These are phyloP conservation scores for Syncephalis plumigaleata DNA, from an alignment of 371 early-diverging fungal genomes.

Conservation along the genomic window DNA sequence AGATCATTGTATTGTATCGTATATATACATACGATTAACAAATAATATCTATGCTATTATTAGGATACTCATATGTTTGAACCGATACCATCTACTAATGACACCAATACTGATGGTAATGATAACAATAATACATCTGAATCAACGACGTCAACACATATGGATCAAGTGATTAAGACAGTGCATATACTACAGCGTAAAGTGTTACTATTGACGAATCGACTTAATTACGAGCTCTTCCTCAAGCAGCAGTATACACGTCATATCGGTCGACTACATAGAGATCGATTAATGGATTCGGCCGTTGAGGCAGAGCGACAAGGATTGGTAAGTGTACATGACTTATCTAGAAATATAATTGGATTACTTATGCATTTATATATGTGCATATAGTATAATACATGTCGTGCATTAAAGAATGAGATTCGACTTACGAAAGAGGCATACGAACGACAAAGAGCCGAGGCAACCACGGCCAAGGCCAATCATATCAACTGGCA, in stretches of 20 bases:
- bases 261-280: constrained; percentile 41
- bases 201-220: constrained; percentile 32
- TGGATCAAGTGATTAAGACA: background rate
- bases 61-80: background rate
- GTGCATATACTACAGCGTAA: constrained; percentile 29
- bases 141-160: too few species aligned
- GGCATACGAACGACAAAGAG: constrained; percentile 28
- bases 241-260: constrained; percentile 47
- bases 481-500: constrained; percentile 46
- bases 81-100: too few species aligned
- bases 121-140: too few species aligned
- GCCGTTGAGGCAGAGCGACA: constrained; percentile 44
- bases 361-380: background rate
- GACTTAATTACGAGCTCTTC: constrained; percentile 43
- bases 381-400: constrained; percentile 23
- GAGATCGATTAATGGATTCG: constrained; percentile 38
- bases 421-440: constrained; percentile 28
- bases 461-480: constrained; percentile 28
- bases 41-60: background rate
- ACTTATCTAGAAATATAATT: background rate
- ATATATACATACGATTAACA: background rate
- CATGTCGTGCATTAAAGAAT: constrained; percentile 29
- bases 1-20: background rate
- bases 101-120: too few species aligned
- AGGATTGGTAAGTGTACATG: constrained; percentile 16